These are phyloP conservation scores for Metschnikowia arizonensis DNA, from an alignment of 805 yeast species.

Conservation along the genomic window DNA sequence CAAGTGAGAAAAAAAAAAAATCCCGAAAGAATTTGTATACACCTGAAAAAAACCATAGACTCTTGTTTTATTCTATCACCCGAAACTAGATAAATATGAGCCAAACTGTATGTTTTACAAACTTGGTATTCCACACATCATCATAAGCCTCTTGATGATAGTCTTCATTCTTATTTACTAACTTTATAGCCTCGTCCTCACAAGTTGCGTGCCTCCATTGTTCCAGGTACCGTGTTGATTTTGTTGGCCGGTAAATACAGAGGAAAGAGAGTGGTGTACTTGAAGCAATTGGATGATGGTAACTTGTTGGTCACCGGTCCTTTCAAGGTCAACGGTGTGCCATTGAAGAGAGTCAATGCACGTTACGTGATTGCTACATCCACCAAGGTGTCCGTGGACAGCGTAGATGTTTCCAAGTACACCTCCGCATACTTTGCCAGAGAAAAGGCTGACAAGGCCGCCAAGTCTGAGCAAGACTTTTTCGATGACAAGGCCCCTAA, in stretches of 20 bases:
- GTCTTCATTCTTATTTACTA: no score
- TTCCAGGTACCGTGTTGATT: slow-evolving; percentile 97
- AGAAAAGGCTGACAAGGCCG: slow-evolving; percentile 79
- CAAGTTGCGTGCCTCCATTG: slow-evolving; percentile 91
- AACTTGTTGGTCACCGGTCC: slow-evolving; percentile 97
- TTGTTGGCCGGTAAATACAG: slow-evolving; percentile 99
- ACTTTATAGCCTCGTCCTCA: slow-evolving; percentile 67
- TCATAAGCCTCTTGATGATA: no score
- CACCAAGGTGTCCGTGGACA: slow-evolving; percentile 76
- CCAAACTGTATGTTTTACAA: slow-evolving; percentile 33
- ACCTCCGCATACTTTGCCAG: slow-evolving; percentile 94
- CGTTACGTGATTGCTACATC: slow-evolving; percentile 99
- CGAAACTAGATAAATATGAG: slow-evolving; percentile 28
- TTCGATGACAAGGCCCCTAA: slow-evolving; percentile 73
- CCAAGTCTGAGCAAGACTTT: slow-evolving; percentile 89
- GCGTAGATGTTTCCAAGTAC: slow-evolving; percentile 86
- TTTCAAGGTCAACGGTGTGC: slow-evolving; percentile 99
- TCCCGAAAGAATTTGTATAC: slow-evolving; percentile 20
- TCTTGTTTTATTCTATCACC: slow-evolving; percentile 21
- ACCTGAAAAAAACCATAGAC: slow-evolving; percentile 20
- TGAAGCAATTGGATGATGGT: slow-evolving; percentile 96
- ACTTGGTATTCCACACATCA: not conserved
- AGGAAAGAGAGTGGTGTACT: slow-evolving; percentile 99
- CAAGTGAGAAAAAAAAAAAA: slow-evolving; percentile 16
- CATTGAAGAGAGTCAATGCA: slow-evolving; percentile 98